Percentiles rank a stretch among this genome's conserved stretches.
Conservation (phyloP, 306 rosid genomes). For the Vigna angularis region DNA sequence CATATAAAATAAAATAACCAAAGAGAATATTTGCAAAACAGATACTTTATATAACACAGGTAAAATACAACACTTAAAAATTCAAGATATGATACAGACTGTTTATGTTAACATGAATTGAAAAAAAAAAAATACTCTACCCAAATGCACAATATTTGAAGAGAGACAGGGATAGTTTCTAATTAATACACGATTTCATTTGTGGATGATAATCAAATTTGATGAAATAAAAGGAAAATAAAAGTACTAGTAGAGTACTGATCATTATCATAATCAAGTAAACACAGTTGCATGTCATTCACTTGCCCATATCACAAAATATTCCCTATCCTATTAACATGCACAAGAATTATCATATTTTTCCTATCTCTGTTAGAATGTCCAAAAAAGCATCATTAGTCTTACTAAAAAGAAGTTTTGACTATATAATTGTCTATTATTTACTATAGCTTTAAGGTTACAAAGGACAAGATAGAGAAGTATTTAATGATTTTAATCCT, state of each 20-base stretch:
- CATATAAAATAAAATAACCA: constrained; percentile 10
- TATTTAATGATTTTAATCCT: background rate
- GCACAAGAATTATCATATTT: background rate
- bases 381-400: background rate
- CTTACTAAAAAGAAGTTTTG: background rate
- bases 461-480: background rate
- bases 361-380: background rate
- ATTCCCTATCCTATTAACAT: background rate
- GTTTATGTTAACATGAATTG: background rate
- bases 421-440: background rate
- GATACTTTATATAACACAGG: background rate
- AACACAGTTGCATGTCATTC: background rate
- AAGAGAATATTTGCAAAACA: background rate
- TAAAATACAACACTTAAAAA: background rate
- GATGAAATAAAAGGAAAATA: background rate
- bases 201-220: background rate
- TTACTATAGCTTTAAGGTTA: background rate
- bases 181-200: background rate
- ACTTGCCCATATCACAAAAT: background rate
- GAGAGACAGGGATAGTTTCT: background rate
- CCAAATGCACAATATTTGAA: background rate
- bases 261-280: background rate
- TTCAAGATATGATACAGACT: background rate
- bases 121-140: background rate
- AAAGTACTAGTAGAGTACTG: background rate